Evolutionary conservation across 2,329 filamentous ascomycete genomes (phyloP), one percentile per base, ranked within the genome.

Genomic region (Fusarium temperatum): DNA sequence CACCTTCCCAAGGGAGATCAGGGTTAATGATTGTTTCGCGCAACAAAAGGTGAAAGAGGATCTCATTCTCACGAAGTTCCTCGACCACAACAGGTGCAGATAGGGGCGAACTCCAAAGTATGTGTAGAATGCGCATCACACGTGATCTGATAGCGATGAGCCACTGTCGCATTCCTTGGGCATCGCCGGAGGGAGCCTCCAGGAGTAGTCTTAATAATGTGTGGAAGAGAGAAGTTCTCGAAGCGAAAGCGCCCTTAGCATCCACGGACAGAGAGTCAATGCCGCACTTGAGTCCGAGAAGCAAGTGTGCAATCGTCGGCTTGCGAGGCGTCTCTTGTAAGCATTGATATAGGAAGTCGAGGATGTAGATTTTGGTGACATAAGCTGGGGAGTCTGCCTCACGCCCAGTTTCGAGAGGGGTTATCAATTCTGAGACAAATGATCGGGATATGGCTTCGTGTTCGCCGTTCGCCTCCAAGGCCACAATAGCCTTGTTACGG

Each of bases 241-340:
- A 86, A 18, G 91, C 89, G 81, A 98, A 97, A 6, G 93, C 83
- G 54, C 94, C 89, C 35, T 91, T 89, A 3, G 90, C 84, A 57
- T 92, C 88, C 38, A 96, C 85, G 30, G 90, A 90, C 6, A 98
- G 85, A 15, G 88, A 88, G 71, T 91, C 91, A 41, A 92, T 89
- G 48, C 91, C 89, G 77, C 94, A 97, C 63, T 89, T 89, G 81
- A 99, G 98, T 0, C 96, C 96, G 10, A 99, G 89, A 5, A 99
- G 86, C 51, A 97, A 87, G 81, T 99, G 97, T 1, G 96, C 96
- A 75, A 99, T 92, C 5, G 93, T 97, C 9, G 96, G 95, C 75
- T 91, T 90, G 76, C 92, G 89, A 3, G 93, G 91, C 32, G 92
- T 92, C 39, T 92, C 90, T 61, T 89, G 88, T 6, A 99, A 87